These are phyloP conservation scores for Geotrichum fermentans DNA, from an alignment of 1,139 yeast genomes.

Conservation along the genomic window DNA sequence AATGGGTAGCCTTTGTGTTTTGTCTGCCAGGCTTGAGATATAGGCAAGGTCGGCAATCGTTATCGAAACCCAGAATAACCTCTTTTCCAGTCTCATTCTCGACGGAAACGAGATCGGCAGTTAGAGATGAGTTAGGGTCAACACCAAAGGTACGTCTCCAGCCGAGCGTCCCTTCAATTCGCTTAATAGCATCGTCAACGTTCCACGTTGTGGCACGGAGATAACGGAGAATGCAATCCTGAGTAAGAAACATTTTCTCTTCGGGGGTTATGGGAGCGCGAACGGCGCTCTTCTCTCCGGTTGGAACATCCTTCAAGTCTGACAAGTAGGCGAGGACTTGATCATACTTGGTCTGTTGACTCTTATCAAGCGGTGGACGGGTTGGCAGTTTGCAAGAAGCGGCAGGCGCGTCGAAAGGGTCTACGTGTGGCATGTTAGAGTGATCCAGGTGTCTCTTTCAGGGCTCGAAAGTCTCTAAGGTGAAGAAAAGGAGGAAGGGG, in stretches of 20 bases:
- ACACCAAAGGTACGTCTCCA: conserved; percentile 96
- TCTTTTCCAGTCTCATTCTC: conserved; percentile 89
- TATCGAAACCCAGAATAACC: conserved; percentile 82
- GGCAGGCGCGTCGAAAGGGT: conserved; percentile 32
- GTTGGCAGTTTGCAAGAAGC: conserved; percentile 47
- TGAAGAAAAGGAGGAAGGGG: background rate
- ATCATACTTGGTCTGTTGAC: conserved; percentile 55
- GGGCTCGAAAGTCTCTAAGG: background rate
- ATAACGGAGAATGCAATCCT: conserved; percentile 83
- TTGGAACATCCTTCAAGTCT: conserved; percentile 42
- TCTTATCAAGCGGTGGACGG: conserved; percentile 46
- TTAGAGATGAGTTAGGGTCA: conserved; percentile 50
- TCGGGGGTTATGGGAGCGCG: conserved; percentile 45
- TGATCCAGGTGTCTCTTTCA: too few relatives aligned
- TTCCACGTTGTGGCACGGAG: conserved; percentile 91
- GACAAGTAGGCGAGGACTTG: conserved; percentile 57
- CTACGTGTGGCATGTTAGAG: conserved; percentile 25
- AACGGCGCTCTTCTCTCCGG: conserved; percentile 36
- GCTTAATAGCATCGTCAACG: conserved; percentile 58
- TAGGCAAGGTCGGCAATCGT: conserved; percentile 81
- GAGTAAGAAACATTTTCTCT: conserved; percentile 86
- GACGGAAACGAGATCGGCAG: conserved; percentile 56
- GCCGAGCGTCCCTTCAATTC: conserved; percentile 69
- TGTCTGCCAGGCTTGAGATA: conserved; percentile 90
- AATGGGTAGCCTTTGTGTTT: conserved; percentile 77